Evolutionary conservation across 345 rosid species (phyloP).

Genomic region (Aquilaria sinensis): DNA sequence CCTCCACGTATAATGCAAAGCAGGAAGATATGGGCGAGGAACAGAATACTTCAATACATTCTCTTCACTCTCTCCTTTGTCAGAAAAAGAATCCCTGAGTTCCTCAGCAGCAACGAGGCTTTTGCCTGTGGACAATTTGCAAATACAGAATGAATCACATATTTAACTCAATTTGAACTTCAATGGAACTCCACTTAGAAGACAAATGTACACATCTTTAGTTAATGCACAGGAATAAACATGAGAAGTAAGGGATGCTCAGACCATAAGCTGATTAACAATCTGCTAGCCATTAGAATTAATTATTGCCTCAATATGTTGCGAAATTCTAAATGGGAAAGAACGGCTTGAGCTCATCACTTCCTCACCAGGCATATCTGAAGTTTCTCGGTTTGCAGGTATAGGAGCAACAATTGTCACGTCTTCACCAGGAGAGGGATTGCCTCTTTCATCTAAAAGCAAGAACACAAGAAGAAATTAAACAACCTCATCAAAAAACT

Average conservation of each 20-base stretch:
- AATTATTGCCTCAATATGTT: slow-evolving; percentile 8
- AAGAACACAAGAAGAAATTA: not conserved
- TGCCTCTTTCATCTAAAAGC: slow-evolving; percentile 7
- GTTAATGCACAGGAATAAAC: not conserved
- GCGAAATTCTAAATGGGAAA: slow-evolving; percentile 6
- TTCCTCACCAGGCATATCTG: slow-evolving; percentile 1
- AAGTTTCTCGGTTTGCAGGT: not conserved
- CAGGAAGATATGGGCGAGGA: slow-evolving; percentile 33
- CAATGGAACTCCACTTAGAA: not conserved
- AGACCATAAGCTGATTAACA: not conserved
- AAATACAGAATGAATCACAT: slow-evolving; percentile 2
- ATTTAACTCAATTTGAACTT: not conserved
- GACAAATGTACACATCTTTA: not conserved
- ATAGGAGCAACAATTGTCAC: slow-evolving; percentile 1
- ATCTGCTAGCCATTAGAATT: not conserved
- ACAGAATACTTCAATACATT: slow-evolving; percentile 12
- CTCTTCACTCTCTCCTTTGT: slow-evolving; percentile 16
- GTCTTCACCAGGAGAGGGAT: slow-evolving; percentile 7
- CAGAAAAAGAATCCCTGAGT: slow-evolving; percentile 15
- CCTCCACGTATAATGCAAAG: slow-evolving; percentile 46
- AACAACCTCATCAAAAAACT: not conserved
- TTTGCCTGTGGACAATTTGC: slow-evolving; percentile 22
- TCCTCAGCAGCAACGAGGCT: slow-evolving; percentile 19
- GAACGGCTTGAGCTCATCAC: not conserved
- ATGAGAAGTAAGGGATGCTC: not conserved